These are phyloP conservation scores for Neofusicoccum ribis DNA, from an alignment of 2,329 filamentous ascomycete genomes.

Conservation along the genomic window DNA sequence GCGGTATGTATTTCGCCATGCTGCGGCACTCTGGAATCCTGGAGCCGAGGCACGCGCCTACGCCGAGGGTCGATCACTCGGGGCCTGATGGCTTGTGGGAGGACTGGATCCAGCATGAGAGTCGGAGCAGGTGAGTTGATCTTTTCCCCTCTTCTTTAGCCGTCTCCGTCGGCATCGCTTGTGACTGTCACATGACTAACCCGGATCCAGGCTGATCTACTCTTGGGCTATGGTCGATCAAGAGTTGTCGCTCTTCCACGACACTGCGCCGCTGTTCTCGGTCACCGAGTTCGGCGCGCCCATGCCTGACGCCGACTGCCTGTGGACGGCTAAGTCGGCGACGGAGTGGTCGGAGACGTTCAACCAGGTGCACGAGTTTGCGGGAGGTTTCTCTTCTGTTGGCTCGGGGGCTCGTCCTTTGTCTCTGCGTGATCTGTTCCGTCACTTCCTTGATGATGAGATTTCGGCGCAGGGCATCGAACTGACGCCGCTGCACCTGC, in stretches of 20 bases:
- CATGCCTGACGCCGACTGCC: conserved; percentile 62
- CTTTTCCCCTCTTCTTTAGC: neutral
- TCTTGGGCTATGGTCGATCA: conserved; percentile 76
- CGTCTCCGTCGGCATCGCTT: neutral
- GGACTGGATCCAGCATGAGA: conserved; percentile 66
- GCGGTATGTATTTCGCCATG: conserved; percentile 74
- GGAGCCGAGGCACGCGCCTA: conserved; percentile 52
- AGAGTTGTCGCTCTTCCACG: conserved; percentile 67
- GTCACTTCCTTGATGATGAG: conserved; percentile 66
- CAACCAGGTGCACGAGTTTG: conserved; percentile 59
- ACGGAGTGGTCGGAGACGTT: conserved; percentile 61
- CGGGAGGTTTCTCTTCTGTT: conserved; percentile 55
- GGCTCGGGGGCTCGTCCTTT: conserved; percentile 54
- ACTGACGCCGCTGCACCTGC: conserved; percentile 59
- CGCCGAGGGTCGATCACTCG: conserved; percentile 45
- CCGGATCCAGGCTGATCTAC: conserved; percentile 61
- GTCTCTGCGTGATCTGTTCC: conserved; percentile 66
- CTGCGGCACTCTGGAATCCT: conserved; percentile 68
- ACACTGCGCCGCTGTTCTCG: conserved; percentile 62
- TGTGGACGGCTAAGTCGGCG: conserved; percentile 63
- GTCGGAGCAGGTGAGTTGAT: conserved; percentile 57
- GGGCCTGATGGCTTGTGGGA: conserved; percentile 58
- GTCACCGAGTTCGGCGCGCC: conserved; percentile 66
- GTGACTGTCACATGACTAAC: conserved; percentile 12
- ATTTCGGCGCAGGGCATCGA: conserved; percentile 54